Conservation (phyloP, 306 rosid genomes). For the Prunus salicina region DNA sequence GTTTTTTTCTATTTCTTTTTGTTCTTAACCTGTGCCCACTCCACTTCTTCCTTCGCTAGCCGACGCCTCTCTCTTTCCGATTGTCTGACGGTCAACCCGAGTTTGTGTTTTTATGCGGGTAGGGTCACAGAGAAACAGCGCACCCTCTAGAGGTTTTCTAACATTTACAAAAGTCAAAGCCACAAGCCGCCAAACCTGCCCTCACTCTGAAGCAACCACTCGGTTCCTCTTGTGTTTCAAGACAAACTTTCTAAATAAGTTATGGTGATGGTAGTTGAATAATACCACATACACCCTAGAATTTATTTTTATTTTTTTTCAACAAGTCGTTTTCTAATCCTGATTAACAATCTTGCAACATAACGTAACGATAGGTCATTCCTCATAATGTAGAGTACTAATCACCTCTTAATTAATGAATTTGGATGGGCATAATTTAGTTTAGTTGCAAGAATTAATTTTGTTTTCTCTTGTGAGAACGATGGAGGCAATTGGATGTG, state of each 20-base stretch:
- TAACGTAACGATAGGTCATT: background rate
- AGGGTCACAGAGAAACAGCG: background rate
- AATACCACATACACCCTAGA: background rate
- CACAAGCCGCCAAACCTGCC: slow-evolving; percentile 50
- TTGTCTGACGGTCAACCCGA: slow-evolving; percentile 50
- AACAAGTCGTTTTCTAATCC: background rate
- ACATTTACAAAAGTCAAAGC: slow-evolving; percentile 59
- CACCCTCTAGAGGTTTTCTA: slow-evolving; percentile 20
- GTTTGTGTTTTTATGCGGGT: slow-evolving; percentile 13
- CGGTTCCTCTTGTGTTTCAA: slow-evolving; percentile 5
- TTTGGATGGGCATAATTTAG: background rate
- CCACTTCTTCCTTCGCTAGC: slow-evolving; percentile 19
- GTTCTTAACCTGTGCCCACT: slow-evolving; percentile 23
- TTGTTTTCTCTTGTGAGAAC: background rate
- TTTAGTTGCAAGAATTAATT: background rate
- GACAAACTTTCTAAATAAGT: slow-evolving; percentile 14
- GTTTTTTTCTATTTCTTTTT: background rate
- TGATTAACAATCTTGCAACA: background rate
- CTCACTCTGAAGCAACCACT: slow-evolving; percentile 57
- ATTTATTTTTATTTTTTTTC: background rate
- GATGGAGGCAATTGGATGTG: background rate
- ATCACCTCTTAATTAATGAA: background rate
- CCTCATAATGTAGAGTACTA: background rate
- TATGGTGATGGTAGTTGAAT: slow-evolving; percentile 24
- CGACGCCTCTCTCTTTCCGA: slow-evolving; percentile 46